phyloP scores from a whole-genome alignment of 306 rosid species.

The Neltuma alba region DNA sequence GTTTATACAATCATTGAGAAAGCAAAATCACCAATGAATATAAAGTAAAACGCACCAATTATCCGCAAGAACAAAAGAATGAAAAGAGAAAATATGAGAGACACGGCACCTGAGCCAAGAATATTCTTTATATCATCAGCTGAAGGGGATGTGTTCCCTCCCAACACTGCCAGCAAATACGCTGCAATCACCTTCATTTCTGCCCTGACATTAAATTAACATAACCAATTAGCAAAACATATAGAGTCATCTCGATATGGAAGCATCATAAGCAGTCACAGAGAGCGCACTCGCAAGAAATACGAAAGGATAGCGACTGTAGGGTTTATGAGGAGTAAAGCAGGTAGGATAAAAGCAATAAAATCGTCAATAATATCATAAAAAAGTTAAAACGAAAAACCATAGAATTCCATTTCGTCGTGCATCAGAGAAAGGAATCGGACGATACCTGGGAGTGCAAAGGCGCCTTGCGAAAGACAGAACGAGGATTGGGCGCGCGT shows the following conservation, averaged over 20 bases:
- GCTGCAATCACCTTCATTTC: conserved; percentile 62
- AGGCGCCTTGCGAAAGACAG: neutral
- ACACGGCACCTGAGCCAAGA: conserved; percentile 46
- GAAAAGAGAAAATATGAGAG: neutral
- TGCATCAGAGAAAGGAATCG: neutral
- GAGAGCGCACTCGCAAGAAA: neutral
- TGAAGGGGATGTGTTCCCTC: conserved; percentile 52
- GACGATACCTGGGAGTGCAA: neutral
- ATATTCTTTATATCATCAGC: conserved; percentile 49
- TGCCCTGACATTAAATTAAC: neutral
- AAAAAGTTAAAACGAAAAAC: neutral
- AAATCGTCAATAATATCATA: neutral
- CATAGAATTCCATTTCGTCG: neutral
- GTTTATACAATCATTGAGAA: neutral
- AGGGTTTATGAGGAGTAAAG: conserved; percentile 30
- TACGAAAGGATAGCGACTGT: neutral
- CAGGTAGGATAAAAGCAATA: neutral
- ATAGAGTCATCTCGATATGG: neutral
- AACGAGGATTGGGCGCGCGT: neutral
- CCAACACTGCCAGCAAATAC: conserved; percentile 58
- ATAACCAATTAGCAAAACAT: neutral
- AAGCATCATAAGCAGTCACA: neutral
- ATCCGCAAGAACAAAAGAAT: neutral
- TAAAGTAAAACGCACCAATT: neutral
- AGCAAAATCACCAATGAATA: neutral